Base-by-base conservation (phyloP, 192 early-diverging fungal species). In the Coemansia sp. region DNA sequence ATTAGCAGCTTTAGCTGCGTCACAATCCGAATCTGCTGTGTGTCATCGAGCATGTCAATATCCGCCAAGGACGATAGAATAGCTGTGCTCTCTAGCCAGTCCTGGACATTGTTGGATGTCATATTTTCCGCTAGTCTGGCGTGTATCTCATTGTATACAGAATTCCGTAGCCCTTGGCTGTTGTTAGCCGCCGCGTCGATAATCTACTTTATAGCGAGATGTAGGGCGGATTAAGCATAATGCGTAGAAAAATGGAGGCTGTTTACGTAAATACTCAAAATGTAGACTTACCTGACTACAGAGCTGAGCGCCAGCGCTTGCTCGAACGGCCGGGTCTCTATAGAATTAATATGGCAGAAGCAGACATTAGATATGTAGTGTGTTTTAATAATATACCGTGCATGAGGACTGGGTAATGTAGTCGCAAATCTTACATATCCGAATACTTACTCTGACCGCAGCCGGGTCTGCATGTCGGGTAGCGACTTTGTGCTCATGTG, bases 31-130 rank as follows among this genome's bases (percentile, higher is more conserved):
- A 51, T 46, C 36, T 63, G 62, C 57, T 74, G 80, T 53, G 46
- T 76, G 41, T 63, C 72, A 14, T 82, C 80, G 11, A 78, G 72
- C 27, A 64, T 64, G 17, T 74, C 76, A 3, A 77, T 66, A 19
- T 75, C 73, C 31, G 51, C 68, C 38, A 82, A 62, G n/a, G 73
- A 65, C 23, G 64, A 42, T 21, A 81, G 64, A 41, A 81, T 73
- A 12, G 73, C 70, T 9, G 78, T 64, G n/a, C 67, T 61, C 6
- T 70, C 70, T 1, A 76, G 39, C 36, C 64, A 70, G 57, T 81
- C 78, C 53, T 50, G 41, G n/a, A 38, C 66, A 25, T 60, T 63
- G 11, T 63, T 32, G 17, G 63, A 21, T 8, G 48, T 41, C 1
- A 63, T 17, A n/a, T 73, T 59, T 46, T 66, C 69, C 31, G 41